Base-by-base conservation (phyloP, 2,329 filamentous ascomycete genomes). In the Fusarium robinianum region DNA sequence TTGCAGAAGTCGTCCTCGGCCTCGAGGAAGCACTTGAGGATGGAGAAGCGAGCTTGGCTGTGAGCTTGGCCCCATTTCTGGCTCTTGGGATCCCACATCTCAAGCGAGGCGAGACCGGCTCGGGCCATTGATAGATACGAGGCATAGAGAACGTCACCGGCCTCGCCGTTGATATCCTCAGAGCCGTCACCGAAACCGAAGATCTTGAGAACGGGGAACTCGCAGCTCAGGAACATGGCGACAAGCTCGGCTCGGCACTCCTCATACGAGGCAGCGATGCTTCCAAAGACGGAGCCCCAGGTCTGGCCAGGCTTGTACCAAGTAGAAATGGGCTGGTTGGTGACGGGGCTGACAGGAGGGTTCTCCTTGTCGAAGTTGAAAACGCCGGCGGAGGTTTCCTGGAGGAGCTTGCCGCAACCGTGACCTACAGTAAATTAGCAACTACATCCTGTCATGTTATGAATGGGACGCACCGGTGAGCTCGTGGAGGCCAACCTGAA, bases 251-350 rank as follows among this genome's bases (percentile, higher is more conserved):
- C 92, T 41, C 92, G 84, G 67, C 92, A 97, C 69, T 97, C 92
- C 70, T 97, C 92, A 63, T 96, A 96, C 11, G 85, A 88, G 4
- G 87, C 89, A 24, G 91, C 90, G 53, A 95, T 82, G 49, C 87
- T 82, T 17, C 91, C 90, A 63, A 97, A 97, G 0, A 96, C 89
- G 5, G 85, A 90, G 42, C 89, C 88, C 91, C 91, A 97, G 0
- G 92, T 97, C 69, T 96, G 89, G 3, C 90, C 90, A 3, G 90
- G 90, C 70, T 94, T 95, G 74, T 97, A 97, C 84, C 87, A 96
- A 2, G 86, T 89, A 3, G 80, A 81, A 33, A 96, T 77, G 1
- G 66, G 87, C 68, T 92, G 85, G 49, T 81, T 77, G 5, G 83
- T 88, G 26, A 96, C 69, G 1, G 91, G 92, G 61, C 83, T 95